Percentiles rank a stretch among this genome's conserved stretches.
Evolutionary conservation across 192 early-diverging fungal species (phyloP).

Genomic region (Dimargaris cristalligena): DNA sequence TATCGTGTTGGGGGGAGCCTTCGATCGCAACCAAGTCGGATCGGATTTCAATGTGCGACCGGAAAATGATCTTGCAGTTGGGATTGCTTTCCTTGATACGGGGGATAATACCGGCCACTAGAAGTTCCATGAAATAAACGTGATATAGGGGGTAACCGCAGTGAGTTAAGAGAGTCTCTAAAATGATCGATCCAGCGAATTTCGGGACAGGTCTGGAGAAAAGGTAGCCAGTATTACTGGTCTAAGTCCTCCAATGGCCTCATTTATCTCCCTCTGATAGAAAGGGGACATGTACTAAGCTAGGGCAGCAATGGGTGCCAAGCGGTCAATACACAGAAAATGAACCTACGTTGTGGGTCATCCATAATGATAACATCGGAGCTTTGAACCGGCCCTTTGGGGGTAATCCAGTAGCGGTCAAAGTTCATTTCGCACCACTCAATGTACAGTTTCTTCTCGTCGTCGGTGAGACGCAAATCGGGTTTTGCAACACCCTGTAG

Average conservation of each 20-base stretch:
- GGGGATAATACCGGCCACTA: slow-evolving; percentile 65
- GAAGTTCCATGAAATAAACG: no score
- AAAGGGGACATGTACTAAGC: no score
- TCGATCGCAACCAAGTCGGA: slow-evolving; percentile 45
- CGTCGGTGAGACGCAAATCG: slow-evolving; percentile 28
- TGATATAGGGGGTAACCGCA: no score
- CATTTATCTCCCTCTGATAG: no score
- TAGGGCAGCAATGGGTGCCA: no score
- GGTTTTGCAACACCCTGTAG: slow-evolving; percentile 58
- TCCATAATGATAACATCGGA: slow-evolving; percentile 79
- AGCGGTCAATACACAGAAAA: no score
- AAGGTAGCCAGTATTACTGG: no score
- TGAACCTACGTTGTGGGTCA: slow-evolving; percentile 69
- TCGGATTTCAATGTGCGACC: slow-evolving; percentile 72
- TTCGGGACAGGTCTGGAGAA: no score
- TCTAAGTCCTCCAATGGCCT: no score
- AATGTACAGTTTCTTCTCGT: slow-evolving; percentile 44
- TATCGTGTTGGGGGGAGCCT: slow-evolving; percentile 48
- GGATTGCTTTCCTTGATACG: slow-evolving; percentile 54
- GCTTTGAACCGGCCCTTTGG: slow-evolving; percentile 41
- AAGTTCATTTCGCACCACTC: slow-evolving; percentile 53
- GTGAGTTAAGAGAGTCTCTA: no score
- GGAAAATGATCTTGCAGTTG: slow-evolving; percentile 50
- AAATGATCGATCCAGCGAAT: no score
- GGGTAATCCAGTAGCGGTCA: slow-evolving; percentile 52